These are phyloP conservation scores for Exophiala bonariae DNA, from an alignment of 2,329 filamentous ascomycete genomes.

Conservation along the genomic window DNA sequence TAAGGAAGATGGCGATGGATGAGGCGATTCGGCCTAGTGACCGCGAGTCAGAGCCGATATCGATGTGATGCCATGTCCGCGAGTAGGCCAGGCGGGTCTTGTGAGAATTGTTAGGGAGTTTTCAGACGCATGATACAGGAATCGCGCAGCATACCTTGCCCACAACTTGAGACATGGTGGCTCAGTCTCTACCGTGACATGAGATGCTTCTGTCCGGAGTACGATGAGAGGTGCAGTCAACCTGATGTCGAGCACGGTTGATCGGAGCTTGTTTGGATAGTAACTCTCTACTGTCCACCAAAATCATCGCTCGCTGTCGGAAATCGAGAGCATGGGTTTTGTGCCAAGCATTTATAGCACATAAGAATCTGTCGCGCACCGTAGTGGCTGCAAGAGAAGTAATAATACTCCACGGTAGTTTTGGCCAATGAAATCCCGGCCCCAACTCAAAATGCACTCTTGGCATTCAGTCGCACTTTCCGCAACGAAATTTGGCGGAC, in stretches of 20 bases:
- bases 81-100: slow-evolving; percentile 98
- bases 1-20: slow-evolving; percentile 45
- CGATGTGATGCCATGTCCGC: slow-evolving; percentile 89
- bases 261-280: too few relatives aligned
- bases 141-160: slow-evolving; percentile 39
- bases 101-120: slow-evolving; percentile 1
- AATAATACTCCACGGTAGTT: too few relatives aligned
- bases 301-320: too few relatives aligned
- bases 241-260: too few relatives aligned
- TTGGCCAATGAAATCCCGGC: too few relatives aligned
- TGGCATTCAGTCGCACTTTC: neutral
- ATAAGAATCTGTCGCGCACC: too few relatives aligned
- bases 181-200: neutral
- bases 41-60: slow-evolving; percentile 61
- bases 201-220: too few relatives aligned
- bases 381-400: too few relatives aligned
- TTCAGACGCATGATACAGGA: neutral
- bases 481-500: slow-evolving; percentile 2
- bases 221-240: too few relatives aligned
- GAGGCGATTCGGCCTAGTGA: slow-evolving; percentile 47
- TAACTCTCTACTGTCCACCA: too few relatives aligned
- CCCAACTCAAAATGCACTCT: neutral
- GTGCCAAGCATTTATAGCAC: too few relatives aligned
- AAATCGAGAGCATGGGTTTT: too few relatives aligned
- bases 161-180: slow-evolving; percentile 45